Conservation (phyloP, 148 eudicot genomes). For the Fallopia convolvulus region DNA sequence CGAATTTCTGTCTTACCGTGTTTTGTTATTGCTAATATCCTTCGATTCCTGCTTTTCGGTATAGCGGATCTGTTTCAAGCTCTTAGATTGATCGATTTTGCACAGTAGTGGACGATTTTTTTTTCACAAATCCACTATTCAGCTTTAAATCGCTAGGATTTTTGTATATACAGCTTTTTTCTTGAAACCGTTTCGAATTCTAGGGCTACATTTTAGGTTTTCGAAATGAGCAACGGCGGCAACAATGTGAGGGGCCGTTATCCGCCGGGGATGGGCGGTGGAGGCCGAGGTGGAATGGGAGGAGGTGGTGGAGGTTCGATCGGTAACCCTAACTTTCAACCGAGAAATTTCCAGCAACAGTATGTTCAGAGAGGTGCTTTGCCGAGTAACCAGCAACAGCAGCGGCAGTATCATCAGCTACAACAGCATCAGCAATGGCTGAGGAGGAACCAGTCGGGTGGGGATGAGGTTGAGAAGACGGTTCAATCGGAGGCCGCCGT, state of each 20-base stretch:
- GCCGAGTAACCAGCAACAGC: constrained; percentile 15
- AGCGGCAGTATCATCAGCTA: constrained; percentile 20
- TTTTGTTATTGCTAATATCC: neutral
- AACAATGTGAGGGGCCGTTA: constrained; percentile 13
- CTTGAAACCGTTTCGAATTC: neutral
- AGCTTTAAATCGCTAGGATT: constrained; percentile 11
- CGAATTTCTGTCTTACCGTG: neutral
- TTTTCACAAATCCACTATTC: constrained; percentile 26
- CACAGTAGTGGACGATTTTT: constrained; percentile 25
- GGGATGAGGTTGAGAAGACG: constrained; percentile 64
- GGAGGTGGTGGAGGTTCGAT: constrained; percentile 6
- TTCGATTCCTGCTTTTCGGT: neutral
- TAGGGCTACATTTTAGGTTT: constrained; percentile 13
- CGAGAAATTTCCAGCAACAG: constrained; percentile 13
- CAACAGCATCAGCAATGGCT: constrained; percentile 61
- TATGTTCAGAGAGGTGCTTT: constrained; percentile 15
- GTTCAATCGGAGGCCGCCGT: constrained; percentile 63
- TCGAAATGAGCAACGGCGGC: constrained; percentile 3
- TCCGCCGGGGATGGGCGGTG: constrained; percentile 14
- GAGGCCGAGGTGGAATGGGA: constrained; percentile 3
- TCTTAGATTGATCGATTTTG: neutral
- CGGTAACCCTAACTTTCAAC: constrained; percentile 12
- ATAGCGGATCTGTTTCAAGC: neutral
- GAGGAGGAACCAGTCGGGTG: constrained; percentile 37
- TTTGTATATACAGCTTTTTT: neutral